phyloP scores from a whole-genome alignment of 2,329 filamentous ascomycete species.

The Podosphaera fusca region DNA sequence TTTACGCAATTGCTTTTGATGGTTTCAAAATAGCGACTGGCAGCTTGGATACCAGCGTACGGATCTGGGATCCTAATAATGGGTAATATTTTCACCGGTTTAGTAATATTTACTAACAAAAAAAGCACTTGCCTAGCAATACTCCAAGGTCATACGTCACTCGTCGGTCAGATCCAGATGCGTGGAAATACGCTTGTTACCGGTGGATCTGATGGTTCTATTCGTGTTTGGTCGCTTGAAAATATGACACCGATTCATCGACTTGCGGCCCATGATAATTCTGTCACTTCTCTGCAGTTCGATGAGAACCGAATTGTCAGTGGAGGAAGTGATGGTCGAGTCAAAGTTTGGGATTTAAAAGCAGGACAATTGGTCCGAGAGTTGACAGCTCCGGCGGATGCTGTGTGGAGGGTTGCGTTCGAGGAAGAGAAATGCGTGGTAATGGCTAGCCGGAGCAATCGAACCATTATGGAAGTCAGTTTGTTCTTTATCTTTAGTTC shows the following conservation, averaged over 20 bases:
- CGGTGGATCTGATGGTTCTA: conserved; percentile 84
- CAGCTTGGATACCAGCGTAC: conserved; percentile 84
- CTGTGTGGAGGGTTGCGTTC: conserved; percentile 93
- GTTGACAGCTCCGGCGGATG: conserved; percentile 73
- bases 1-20: conserved; percentile 96
- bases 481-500: background rate
- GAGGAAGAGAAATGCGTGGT: conserved; percentile 97
- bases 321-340: conserved; percentile 86
- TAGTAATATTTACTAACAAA: conserved; percentile 13
- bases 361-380: conserved; percentile 79
- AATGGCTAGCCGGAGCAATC: conserved; percentile 61
- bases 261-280: conserved; percentile 91
- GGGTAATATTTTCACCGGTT: conserved; percentile 31
- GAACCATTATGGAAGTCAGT: conserved; percentile 92
- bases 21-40: conserved; percentile 83
- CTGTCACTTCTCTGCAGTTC: conserved; percentile 91
- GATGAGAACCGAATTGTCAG: conserved; percentile 89
- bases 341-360: conserved; percentile 95
- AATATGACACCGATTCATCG: conserved; percentile 83
- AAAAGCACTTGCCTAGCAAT: conserved; percentile 45
- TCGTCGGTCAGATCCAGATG: conserved; percentile 93
- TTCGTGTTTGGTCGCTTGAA: conserved; percentile 84
- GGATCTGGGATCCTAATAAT: conserved; percentile 83
- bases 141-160: conserved; percentile 84
- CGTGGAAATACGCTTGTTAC: conserved; percentile 86